phyloP scores from a whole-genome alignment of 2,329 filamentous ascomycete genomes.

The Clonostachys solani region DNA sequence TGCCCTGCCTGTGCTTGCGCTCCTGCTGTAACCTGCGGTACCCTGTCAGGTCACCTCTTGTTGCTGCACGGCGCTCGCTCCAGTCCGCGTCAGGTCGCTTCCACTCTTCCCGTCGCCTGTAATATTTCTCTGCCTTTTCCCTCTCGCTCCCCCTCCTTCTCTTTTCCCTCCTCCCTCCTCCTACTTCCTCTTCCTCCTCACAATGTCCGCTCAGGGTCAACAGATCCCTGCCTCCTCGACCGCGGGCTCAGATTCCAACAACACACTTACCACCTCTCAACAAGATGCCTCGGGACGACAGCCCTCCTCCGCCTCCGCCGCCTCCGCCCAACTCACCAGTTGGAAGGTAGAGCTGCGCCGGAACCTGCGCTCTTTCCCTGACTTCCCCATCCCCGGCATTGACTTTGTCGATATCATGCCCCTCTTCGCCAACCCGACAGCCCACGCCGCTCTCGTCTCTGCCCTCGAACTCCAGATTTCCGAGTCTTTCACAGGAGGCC shows the following conservation, averaged over 20 bases:
- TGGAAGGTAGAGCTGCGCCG: slow-evolving; percentile 66
- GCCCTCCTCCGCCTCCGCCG: slow-evolving; percentile 56
- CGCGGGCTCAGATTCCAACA: slow-evolving; percentile 10
- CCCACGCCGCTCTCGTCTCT: slow-evolving; percentile 74
- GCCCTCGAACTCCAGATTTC: slow-evolving; percentile 81
- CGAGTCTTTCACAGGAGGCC: slow-evolving; percentile 53
- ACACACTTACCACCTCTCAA: slow-evolving; percentile 21
- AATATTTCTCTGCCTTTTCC: slow-evolving; percentile 13
- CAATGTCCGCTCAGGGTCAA: slow-evolving; percentile 20
- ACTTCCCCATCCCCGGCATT: slow-evolving; percentile 90
- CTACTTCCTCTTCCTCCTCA: slow-evolving; percentile 19
- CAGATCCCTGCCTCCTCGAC: slow-evolving; percentile 10
- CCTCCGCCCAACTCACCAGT: slow-evolving; percentile 62
- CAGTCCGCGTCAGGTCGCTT: slow-evolving; percentile 1
- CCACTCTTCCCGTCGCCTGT: slow-evolving; percentile 9
- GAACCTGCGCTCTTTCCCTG: slow-evolving; percentile 78
- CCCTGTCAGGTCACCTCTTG: slow-evolving; percentile 12
- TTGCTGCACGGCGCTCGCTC: slow-evolving; percentile 8
- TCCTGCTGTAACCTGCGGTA: neutral
- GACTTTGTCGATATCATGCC: slow-evolving; percentile 98
- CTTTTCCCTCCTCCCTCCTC: slow-evolving; percentile 19
- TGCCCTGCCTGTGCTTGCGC: slow-evolving; percentile 8
- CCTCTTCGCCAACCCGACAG: slow-evolving; percentile 74
- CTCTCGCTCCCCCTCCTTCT: slow-evolving; percentile 12
- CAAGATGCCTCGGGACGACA: slow-evolving; percentile 61